These are phyloP conservation scores for Pontederia crassipes DNA, from an alignment of 176 grass and related monocot species.

Conservation along the genomic window DNA sequence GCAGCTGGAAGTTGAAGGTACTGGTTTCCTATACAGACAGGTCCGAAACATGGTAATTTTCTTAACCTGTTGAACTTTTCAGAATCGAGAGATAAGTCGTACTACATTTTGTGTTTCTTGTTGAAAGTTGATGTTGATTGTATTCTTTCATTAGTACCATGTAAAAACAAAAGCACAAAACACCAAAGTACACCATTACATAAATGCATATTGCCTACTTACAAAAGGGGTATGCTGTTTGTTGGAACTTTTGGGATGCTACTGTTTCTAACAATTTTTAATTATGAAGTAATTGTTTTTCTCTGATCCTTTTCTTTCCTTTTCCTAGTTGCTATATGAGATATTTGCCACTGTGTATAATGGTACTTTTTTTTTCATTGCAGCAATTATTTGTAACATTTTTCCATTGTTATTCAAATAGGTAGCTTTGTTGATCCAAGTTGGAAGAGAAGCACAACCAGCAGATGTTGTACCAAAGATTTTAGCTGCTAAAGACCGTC, in stretches of 20 bases:
- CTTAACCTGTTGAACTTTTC: neutral
- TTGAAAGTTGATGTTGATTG: neutral
- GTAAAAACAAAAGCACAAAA: too few relatives aligned
- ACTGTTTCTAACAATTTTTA: neutral
- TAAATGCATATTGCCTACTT: too few relatives aligned
- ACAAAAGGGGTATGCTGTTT: too few relatives aligned
- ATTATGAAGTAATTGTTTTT: neutral
- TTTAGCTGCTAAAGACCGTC: constrained; percentile 51
- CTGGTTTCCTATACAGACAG: constrained; percentile 94
- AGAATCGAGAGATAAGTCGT: neutral
- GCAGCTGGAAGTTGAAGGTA: constrained; percentile 88
- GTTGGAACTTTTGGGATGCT: too few relatives aligned
- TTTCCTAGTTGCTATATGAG: neutral
- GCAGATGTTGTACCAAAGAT: constrained; percentile 55
- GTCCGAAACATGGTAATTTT: constrained; percentile 93
- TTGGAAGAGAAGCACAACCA: constrained; percentile 72
- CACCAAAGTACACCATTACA: too few relatives aligned
- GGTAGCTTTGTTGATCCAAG: constrained; percentile 85
- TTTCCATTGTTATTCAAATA: constrained; percentile 3
- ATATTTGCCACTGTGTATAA: neutral
- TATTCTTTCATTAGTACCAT: neutral
- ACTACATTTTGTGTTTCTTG: neutral
- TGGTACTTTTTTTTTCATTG: neutral
- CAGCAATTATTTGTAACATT: neutral
- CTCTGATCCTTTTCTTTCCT: neutral